A percentile compares a stretch with the other conserved stretches of the same genome.
phyloP scores from a whole-genome alignment of 2,329 filamentous ascomycete genomes.

The Ophiosphaerella narmari region DNA sequence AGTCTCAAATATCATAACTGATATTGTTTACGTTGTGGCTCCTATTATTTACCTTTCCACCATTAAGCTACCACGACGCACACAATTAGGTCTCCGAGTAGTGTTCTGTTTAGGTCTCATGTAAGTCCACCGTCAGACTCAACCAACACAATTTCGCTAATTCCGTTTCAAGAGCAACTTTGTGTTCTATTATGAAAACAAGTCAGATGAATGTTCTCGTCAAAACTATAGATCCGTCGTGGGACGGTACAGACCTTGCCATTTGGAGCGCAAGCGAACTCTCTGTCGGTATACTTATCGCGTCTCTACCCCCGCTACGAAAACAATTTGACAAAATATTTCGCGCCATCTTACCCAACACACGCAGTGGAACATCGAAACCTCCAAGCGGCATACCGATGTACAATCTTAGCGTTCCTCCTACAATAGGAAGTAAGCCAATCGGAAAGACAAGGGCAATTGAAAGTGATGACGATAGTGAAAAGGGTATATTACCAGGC shows the following conservation, averaged over 20 bases:
- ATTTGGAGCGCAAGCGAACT: constrained; percentile 35
- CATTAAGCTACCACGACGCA: constrained; percentile 27
- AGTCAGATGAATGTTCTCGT: constrained; percentile 27
- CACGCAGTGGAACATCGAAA: constrained; percentile 1
- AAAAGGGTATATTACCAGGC: constrained; percentile 12
- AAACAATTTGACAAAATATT: constrained; percentile 30
- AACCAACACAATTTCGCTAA: background rate
- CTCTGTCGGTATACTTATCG: constrained; percentile 26
- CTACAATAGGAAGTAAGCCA: constrained; percentile 5
- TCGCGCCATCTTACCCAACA: constrained; percentile 19
- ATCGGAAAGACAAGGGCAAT: constrained; percentile 8
- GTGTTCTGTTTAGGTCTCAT: constrained; percentile 37
- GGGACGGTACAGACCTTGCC: constrained; percentile 27
- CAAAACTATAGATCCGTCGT: constrained; percentile 29
- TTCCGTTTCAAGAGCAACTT: constrained; percentile 14
- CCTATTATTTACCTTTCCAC: constrained; percentile 33
- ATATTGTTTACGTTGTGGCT: constrained; percentile 34
- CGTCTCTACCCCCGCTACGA: constrained; percentile 31
- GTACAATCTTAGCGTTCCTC: constrained; percentile 7
- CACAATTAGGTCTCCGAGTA: constrained; percentile 33
- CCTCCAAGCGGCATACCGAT: constrained; percentile 10
- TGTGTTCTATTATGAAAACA: constrained; percentile 33
- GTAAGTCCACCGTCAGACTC: constrained; percentile 15
- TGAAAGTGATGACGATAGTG: constrained; percentile 14
- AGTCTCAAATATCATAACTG: constrained; percentile 35